Conservation (phyloP, 192 early-diverging fungal species). For the Funneliformis geosporum region DNA sequence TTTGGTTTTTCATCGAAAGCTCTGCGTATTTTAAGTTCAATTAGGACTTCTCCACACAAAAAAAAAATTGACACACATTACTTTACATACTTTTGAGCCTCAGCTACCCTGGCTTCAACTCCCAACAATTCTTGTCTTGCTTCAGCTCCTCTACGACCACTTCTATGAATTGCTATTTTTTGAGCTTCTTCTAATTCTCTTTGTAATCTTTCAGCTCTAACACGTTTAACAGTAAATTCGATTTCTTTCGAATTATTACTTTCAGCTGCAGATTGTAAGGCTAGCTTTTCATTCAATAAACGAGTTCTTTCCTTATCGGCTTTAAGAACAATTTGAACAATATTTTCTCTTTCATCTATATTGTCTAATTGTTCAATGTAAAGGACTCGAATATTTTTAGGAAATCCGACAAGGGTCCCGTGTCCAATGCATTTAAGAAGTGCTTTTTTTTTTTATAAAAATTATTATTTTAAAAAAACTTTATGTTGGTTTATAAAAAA, state of each 20-base stretch:
- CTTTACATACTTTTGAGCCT: conserved; percentile 40
- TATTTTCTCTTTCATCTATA: conserved; percentile 49
- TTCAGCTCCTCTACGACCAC: conserved; percentile 63
- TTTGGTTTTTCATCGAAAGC: conserved; percentile 13
- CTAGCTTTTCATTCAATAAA: conserved; percentile 47
- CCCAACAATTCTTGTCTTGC: conserved; percentile 59
- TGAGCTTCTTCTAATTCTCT: conserved; percentile 50
- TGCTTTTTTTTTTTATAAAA: conserved; percentile 32
- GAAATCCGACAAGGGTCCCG: conserved; percentile 74
- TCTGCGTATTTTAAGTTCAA: neutral
- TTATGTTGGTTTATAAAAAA: neutral
- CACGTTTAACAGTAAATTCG: conserved; percentile 43
- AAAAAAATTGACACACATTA: conserved; percentile 39
- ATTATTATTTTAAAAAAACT: neutral
- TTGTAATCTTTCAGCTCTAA: conserved; percentile 46
- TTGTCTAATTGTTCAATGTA: conserved; percentile 83
- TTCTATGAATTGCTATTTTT: conserved; percentile 64
- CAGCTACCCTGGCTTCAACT: conserved; percentile 41
- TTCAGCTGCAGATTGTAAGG: conserved; percentile 49
- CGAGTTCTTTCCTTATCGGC: conserved; percentile 63
- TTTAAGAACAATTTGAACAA: conserved; percentile 64
- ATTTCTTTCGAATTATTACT: conserved; percentile 41
- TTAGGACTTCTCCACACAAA: neutral
- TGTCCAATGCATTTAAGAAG: conserved; percentile 65
- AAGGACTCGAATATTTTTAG: conserved; percentile 75